Conservation (phyloP, 208 protist species). For the Leishmania guyanensis region DNA sequence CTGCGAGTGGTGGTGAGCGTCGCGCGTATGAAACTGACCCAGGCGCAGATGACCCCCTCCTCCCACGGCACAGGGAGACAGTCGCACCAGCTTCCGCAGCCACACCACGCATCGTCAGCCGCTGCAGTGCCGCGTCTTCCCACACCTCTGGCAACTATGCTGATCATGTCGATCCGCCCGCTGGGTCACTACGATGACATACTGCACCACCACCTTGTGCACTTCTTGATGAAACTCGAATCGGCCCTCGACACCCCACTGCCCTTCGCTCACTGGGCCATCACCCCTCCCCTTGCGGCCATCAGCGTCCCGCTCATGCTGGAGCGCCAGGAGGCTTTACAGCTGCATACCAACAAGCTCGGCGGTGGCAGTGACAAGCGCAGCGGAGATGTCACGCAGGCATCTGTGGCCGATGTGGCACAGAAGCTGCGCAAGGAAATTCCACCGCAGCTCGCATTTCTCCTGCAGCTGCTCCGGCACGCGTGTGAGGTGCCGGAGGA, state of each 20-base stretch:
- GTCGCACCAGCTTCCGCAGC: not conserved
- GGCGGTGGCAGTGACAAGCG: not conserved
- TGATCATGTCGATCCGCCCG: slow-evolving; percentile 57
- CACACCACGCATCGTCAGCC: not conserved
- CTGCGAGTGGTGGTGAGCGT: slow-evolving; percentile 66
- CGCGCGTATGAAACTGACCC: slow-evolving; percentile 73
- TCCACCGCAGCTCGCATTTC: slow-evolving; percentile 73
- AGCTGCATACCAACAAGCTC: slow-evolving; percentile 27
- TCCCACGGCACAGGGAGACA: slow-evolving; percentile 23
- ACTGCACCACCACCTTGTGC: slow-evolving; percentile 81
- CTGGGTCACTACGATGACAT: slow-evolving; percentile 54
- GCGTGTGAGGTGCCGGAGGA: slow-evolving; percentile 76
- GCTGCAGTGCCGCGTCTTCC: slow-evolving; percentile 62
- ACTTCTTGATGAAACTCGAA: slow-evolving; percentile 59
- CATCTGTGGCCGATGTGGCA: slow-evolving; percentile 50
- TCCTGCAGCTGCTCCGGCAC: slow-evolving; percentile 52
- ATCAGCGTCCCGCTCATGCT: slow-evolving; percentile 83
- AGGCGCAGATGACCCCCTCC: slow-evolving; percentile 31
- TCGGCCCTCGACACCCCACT: slow-evolving; percentile 52
- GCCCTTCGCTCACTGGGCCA: slow-evolving; percentile 65
- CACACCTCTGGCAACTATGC: slow-evolving; percentile 64
- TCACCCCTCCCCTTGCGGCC: slow-evolving; percentile 61
- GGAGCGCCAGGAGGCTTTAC: slow-evolving; percentile 61
- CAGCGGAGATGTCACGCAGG: slow-evolving; percentile 32
- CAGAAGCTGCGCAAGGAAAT: slow-evolving; percentile 48